Conservation (phyloP, 495 filamentous ascomycete genomes). For the Tuber magnatum region DNA sequence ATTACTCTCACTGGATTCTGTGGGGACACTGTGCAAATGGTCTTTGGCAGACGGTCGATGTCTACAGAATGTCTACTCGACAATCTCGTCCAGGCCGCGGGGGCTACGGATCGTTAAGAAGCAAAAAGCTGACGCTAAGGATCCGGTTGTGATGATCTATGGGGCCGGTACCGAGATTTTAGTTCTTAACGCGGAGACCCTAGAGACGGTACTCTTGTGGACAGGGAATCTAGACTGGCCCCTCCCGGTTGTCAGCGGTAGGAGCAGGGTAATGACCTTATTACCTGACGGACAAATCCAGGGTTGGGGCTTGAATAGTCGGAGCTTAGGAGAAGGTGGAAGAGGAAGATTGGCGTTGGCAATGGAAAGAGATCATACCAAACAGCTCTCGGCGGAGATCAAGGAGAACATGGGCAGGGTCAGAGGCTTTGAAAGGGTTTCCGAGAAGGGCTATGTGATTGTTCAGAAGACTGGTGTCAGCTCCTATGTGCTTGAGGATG, state of each 20-base stretch:
- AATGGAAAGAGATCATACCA: conserved; percentile 22
- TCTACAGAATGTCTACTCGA: conserved; percentile 18
- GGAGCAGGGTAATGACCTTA: conserved; percentile 24
- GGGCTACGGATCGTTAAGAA: conserved; percentile 21
- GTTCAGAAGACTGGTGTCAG: conserved; percentile 24
- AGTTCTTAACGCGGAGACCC: conserved; percentile 32
- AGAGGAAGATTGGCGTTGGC: conserved; percentile 7
- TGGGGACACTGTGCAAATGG: conserved; percentile 29
- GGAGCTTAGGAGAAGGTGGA: conserved; percentile 2
- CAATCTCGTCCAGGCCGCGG: conserved; percentile 12
- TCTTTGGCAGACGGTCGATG: conserved; percentile 25
- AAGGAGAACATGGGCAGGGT: conserved; percentile 16
- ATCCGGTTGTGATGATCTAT: conserved; percentile 27
- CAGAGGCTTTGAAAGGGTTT: conserved; percentile 19
- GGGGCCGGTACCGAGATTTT: conserved; percentile 32
- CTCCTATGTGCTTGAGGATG: conserved; percentile 23
- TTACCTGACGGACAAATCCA: conserved; percentile 21
- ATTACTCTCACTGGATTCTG: conserved; percentile 23
- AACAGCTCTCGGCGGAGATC: conserved; percentile 11
- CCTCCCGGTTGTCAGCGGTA: conserved; percentile 20
- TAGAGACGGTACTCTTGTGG: conserved; percentile 35
- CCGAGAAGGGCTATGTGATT: conserved; percentile 25
- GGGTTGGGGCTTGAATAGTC: conserved; percentile 28
- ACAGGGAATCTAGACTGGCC: conserved; percentile 33
- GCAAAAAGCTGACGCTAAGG: not conserved